A percentile compares a stretch with the other conserved stretches of the same genome.
Evolutionary conservation across 495 filamentous ascomycete species (phyloP).

Genomic region (Penicillium goetzii): DNA sequence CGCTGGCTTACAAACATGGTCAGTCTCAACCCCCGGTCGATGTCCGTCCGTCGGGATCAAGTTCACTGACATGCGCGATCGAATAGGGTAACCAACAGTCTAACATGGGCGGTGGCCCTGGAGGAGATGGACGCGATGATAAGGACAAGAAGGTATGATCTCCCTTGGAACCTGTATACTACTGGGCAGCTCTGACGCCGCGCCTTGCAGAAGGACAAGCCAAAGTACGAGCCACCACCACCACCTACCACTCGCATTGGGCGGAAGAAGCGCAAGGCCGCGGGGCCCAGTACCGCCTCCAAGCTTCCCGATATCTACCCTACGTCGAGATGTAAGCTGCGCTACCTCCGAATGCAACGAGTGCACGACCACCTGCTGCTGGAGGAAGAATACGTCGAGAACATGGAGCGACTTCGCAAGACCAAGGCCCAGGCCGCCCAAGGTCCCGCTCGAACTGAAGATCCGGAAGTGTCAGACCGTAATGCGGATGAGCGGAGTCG

Average conservation of each 20-base stretch:
- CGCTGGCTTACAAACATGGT: conserved; percentile 43
- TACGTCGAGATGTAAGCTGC: conserved; percentile 95
- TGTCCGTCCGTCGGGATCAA: conserved; percentile 15
- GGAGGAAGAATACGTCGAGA: conserved; percentile 98
- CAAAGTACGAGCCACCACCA: conserved; percentile 98
- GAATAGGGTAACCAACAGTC: conserved; percentile 76
- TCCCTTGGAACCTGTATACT: conserved; percentile 1
- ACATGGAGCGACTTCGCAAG: conserved; percentile 92
- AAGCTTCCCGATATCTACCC: conserved; percentile 94
- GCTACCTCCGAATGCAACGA: conserved; percentile 95
- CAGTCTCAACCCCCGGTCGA: conserved; percentile 24
- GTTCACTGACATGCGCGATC: conserved; percentile 29
- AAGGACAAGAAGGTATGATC: conserved; percentile 90
- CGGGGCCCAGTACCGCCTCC: conserved; percentile 87
- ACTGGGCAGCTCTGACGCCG: conserved; percentile 17
- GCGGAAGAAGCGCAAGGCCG: conserved; percentile 94
- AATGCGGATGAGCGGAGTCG: conserved; percentile 94
- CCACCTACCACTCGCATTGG: conserved; percentile 96
- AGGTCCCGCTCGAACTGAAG: conserved; percentile 52
- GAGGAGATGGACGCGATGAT: conserved; percentile 78
- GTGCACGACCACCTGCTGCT: conserved; percentile 96
- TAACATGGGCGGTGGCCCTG: conserved; percentile 72
- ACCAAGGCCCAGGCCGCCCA: conserved; percentile 79
- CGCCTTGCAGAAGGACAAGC: conserved; percentile 86
- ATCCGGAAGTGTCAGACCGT: conserved; percentile 58